Evolutionary conservation across 495 filamentous ascomycete species (phyloP).

Genomic region (Xylaria scruposa): DNA sequence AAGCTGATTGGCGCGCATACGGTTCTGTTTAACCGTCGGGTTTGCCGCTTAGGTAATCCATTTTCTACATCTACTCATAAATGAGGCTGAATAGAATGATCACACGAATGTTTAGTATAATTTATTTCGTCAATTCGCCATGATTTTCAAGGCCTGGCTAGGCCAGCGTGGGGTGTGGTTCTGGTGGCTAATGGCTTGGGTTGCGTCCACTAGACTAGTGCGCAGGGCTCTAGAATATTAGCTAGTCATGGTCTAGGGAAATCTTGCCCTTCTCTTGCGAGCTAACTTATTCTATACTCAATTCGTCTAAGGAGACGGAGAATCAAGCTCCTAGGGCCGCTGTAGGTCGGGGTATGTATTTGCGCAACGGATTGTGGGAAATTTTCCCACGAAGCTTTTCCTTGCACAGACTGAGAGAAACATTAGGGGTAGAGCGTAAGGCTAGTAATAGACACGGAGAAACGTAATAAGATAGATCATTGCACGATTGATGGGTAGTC

Average conservation of each 20-base stretch:
- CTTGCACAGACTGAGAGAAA: too few relatives aligned
- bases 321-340: not conserved
- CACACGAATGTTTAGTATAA: not conserved
- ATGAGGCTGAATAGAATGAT: not conserved
- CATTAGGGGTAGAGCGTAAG: too few relatives aligned
- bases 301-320: not conserved
- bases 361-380: not conserved
- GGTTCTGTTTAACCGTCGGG: not conserved
- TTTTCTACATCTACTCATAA: not conserved
- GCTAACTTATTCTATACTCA: not conserved
- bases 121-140: not conserved
- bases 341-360: not conserved
- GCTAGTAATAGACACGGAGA: too few relatives aligned
- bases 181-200: not conserved
- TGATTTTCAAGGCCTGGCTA: not conserved
- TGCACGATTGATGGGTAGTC: too few relatives aligned
- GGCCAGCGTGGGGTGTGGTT: not conserved
- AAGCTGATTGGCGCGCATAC: slow-evolving; percentile 7
- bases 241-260: not conserved
- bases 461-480: too few relatives aligned
- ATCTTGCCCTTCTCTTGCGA: not conserved
- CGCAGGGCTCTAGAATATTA: not conserved
- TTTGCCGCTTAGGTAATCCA: not conserved
- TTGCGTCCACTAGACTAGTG: not conserved
- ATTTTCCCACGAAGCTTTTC: too few relatives aligned